These are phyloP conservation scores for Malus hybrid DNA, from an alignment of 331 rosid species.

Conservation along the genomic window DNA sequence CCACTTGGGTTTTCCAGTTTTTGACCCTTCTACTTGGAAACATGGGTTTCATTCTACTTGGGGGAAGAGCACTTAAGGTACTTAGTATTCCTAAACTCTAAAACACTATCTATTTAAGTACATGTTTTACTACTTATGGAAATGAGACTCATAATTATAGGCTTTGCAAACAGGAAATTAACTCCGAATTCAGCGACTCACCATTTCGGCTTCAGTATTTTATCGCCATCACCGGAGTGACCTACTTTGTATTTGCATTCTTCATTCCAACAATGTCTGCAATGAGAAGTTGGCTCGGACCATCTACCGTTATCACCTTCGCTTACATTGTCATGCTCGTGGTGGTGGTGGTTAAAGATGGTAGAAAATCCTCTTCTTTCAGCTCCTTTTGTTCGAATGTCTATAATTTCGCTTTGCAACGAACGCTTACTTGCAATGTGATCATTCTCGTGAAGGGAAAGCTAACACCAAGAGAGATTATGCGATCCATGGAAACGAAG, in stretches of 20 bases:
- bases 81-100: conserved; percentile 9
- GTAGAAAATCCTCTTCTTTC: neutral
- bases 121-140: neutral
- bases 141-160: neutral
- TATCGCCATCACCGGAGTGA: conserved; percentile 37
- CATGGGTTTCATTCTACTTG: conserved; percentile 55
- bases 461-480: conserved; percentile 21
- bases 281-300: conserved; percentile 42
- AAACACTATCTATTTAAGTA: neutral
- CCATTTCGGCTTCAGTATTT: conserved; percentile 51
- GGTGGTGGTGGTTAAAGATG: conserved; percentile 31
- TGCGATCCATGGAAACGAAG: conserved; percentile 29
- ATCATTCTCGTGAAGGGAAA: conserved; percentile 23
- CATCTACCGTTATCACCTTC: conserved; percentile 31
- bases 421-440: neutral
- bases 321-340: conserved; percentile 30
- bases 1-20: conserved; percentile 49
- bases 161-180: conserved; percentile 30
- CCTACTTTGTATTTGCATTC: conserved; percentile 35
- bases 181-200: conserved; percentile 36
- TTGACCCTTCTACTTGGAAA: conserved; percentile 44
- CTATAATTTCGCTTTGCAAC: neutral
- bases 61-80: conserved; percentile 59
- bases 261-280: conserved; percentile 48
- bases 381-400: neutral